phyloP scores from a whole-genome alignment of 139 green algal genomes.

The Chlorella sp. region DNA sequence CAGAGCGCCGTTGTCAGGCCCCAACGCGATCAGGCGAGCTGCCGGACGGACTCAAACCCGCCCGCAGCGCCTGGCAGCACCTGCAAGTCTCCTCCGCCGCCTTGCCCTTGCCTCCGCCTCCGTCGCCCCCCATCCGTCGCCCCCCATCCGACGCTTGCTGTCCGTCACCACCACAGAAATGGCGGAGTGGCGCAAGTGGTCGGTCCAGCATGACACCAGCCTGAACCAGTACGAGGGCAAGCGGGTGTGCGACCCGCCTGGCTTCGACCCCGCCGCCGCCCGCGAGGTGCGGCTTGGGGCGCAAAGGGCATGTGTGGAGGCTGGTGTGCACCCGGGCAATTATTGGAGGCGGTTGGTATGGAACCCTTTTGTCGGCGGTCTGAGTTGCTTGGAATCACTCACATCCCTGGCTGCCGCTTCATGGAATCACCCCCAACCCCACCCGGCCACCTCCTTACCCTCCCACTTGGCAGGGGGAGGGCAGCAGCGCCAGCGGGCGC shows the following conservation, averaged over 20 bases:
- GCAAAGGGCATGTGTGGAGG: neutral
- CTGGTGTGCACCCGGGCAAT: no score
- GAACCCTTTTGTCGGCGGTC: no score
- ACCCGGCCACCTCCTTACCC: neutral
- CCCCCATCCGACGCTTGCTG: neutral
- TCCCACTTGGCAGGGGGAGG: neutral
- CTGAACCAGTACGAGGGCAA: neutral
- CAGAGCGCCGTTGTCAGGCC: no score
- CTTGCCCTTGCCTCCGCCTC: no score
- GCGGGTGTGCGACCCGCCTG: constrained; percentile 12
- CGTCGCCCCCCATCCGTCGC: no score
- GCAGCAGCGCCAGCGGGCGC: neutral
- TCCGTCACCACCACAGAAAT: neutral
- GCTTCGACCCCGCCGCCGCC: constrained; percentile 18
- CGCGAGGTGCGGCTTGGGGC: constrained; percentile 18
- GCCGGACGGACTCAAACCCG: no score
- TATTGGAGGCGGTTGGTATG: no score
- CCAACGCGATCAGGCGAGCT: no score
- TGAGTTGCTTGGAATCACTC: no score
- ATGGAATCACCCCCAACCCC: no score
- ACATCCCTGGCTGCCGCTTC: no score
- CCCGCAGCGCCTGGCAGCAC: neutral
- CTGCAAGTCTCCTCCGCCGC: neutral
- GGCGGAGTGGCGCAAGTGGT: constrained; percentile 34
- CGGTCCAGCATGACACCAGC: constrained; percentile 1